Conservation (phyloP, 2,329 filamentous ascomycete genomes). For the Alternaria sp. region DNA sequence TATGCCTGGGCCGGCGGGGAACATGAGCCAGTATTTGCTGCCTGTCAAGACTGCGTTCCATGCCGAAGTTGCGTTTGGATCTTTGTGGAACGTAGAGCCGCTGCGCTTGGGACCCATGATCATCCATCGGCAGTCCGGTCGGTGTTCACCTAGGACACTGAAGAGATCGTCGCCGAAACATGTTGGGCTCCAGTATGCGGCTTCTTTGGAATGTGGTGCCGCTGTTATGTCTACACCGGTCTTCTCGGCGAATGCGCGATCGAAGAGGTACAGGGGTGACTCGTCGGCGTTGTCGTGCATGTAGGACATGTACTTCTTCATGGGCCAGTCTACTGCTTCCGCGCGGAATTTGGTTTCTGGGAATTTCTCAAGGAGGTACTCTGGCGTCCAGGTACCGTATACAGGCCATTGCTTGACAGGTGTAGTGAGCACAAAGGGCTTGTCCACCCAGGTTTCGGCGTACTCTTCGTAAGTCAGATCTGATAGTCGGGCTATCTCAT, state of each 20-base stretch:
- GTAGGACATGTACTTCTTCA: slow-evolving; percentile 81
- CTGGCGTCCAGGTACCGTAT: slow-evolving; percentile 74
- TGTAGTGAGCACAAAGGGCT: slow-evolving; percentile 84
- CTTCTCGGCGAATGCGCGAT: slow-evolving; percentile 84
- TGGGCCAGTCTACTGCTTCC: slow-evolving; percentile 91
- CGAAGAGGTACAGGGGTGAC: slow-evolving; percentile 91
- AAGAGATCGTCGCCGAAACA: slow-evolving; percentile 92
- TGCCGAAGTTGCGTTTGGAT: slow-evolving; percentile 74
- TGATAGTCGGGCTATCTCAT: slow-evolving; percentile 73
- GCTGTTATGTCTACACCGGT: slow-evolving; percentile 64
- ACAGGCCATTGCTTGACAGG: slow-evolving; percentile 84
- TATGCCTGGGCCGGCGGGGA: slow-evolving; percentile 70
- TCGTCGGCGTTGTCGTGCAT: slow-evolving; percentile 82
- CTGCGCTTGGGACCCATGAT: slow-evolving; percentile 87
- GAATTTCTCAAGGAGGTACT: slow-evolving; percentile 70
- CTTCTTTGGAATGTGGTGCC: slow-evolving; percentile 54
- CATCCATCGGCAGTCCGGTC: slow-evolving; percentile 90
- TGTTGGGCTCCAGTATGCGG: slow-evolving; percentile 77
- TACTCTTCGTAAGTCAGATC: slow-evolving; percentile 77
- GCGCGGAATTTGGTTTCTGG: slow-evolving; percentile 76
- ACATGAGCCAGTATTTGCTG: slow-evolving; percentile 99
- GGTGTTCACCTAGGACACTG: slow-evolving; percentile 74
- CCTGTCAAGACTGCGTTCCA: slow-evolving; percentile 95
- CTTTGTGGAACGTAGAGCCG: slow-evolving; percentile 94
- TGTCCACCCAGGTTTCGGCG: slow-evolving; percentile 74